Evolutionary conservation across 2,329 filamentous ascomycete genomes (phyloP), one percentile per base, ranked within the genome.

Genomic region (Trichoderma gracile): DNA sequence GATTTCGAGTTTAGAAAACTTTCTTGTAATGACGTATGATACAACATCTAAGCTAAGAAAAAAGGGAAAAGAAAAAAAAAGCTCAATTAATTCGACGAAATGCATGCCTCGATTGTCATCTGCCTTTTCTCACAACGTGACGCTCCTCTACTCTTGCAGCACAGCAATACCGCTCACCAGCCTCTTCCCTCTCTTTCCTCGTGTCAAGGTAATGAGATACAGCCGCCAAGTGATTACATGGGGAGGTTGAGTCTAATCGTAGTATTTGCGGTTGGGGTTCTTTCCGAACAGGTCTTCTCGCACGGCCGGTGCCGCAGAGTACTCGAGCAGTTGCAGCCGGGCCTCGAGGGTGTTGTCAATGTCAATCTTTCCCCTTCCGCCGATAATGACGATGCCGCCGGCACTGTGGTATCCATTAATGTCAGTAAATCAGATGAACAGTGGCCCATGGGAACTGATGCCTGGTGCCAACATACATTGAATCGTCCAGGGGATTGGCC

Each of bases 341-440:
- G 96, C 91, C 76, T 98, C 95, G 71, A 98, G 91, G 63, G 95
- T 98, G 83, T 99, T 98, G 86, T 97, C 93, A 78, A 99, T 94
- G 73, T 97, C 93, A 76, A 99, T 98, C 84, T 94, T 97, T 76
- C 95, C 95, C 69, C 84, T 84, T 70, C 90, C 89, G 69, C 93
- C 92, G 63, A 96, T 79, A 69, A 99, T 87, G 65, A 86, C 77
- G 65, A 96, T 84, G 72, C 95, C 95, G 66, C 95, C 95, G 66
- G 93, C 84, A 73, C 95, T 98, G 70, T 67, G 57, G 42, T 25
- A 30, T 23, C 23, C 12, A 9, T 9, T 43, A 25, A 23, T 4
- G 47, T 67, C 14, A 56, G 50, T 56, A 52, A 21, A 5, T 1
- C n/a, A n/a, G 1, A 30, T 3, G 12, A 38, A 38, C n/a, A 46